Conservation (phyloP, 2,329 filamentous ascomycete genomes). For the Aspergillus sp. region DNA sequence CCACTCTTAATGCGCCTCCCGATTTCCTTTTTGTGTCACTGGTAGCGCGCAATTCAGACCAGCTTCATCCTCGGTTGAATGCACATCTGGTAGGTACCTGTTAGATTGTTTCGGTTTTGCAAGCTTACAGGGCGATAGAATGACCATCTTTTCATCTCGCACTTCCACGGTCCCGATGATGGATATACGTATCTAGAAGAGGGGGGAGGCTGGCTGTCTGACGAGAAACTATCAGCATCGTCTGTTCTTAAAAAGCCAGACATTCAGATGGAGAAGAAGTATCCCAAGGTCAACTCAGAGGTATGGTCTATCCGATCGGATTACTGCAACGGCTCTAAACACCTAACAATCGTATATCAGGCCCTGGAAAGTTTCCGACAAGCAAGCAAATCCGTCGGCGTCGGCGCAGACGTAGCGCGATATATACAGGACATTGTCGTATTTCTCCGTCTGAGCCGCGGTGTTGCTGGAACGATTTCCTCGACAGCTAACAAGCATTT, state of each 20-base stretch:
- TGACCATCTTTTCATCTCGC: slow-evolving; percentile 79
- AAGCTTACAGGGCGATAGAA: slow-evolving; percentile 38
- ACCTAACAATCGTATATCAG: slow-evolving; percentile 10
- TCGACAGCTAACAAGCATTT: slow-evolving; percentile 73
- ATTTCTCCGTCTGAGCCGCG: slow-evolving; percentile 80
- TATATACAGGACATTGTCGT: slow-evolving; percentile 83
- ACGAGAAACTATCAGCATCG: slow-evolving; percentile 25
- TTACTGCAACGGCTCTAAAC: too few relatives aligned
- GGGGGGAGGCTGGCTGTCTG: slow-evolving; percentile 30
- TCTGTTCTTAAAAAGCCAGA: slow-evolving; percentile 27
- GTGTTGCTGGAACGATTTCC: slow-evolving; percentile 67
- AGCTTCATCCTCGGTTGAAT: slow-evolving; percentile 26
- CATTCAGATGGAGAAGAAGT: slow-evolving; percentile 9
- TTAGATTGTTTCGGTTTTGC: too few relatives aligned
- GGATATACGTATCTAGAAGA: slow-evolving; percentile 70
- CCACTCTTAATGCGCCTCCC: slow-evolving; percentile 63
- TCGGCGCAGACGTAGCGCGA: slow-evolving; percentile 67
- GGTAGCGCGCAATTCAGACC: slow-evolving; percentile 35
- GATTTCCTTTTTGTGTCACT: slow-evolving; percentile 73
- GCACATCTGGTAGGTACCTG: slow-evolving; percentile 30
- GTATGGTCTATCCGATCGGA: too few relatives aligned
- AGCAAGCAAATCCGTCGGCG: slow-evolving; percentile 49
- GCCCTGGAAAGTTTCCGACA: slow-evolving; percentile 50
- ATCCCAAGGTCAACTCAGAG: slow-evolving; percentile 13
- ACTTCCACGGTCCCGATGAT: slow-evolving; percentile 65